Evolutionary conservation across 495 filamentous ascomycete genomes (phyloP).

Genomic region (Amorphotheca resinae): DNA sequence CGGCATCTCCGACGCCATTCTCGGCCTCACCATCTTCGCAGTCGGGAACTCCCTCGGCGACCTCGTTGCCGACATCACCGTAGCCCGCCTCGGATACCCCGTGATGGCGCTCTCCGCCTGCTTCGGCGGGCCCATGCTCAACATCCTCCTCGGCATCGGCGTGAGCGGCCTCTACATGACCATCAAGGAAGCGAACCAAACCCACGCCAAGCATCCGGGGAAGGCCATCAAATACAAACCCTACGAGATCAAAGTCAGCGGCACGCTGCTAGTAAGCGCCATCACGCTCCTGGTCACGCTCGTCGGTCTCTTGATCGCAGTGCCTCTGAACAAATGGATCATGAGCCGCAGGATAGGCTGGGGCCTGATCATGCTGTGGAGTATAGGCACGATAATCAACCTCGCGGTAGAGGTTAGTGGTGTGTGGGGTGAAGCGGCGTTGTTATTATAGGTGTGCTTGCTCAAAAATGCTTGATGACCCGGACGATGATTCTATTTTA

Average conservation of each 20-base stretch:
- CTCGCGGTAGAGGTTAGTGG: conserved; percentile 69
- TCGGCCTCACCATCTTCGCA: conserved; percentile 92
- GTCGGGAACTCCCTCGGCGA: conserved; percentile 94
- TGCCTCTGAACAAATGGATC: conserved; percentile 80
- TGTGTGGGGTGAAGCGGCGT: conserved; percentile 5
- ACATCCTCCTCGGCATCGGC: conserved; percentile 91
- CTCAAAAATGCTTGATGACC: no score
- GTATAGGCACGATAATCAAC: conserved; percentile 70
- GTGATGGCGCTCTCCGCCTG: conserved; percentile 96
- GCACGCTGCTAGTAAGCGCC: conserved; percentile 70
- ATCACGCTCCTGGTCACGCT: conserved; percentile 72
- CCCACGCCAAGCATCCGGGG: conserved; percentile 45
- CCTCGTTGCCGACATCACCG: conserved; percentile 86
- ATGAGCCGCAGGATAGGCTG: conserved; percentile 80
- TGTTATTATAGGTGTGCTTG: not conserved
- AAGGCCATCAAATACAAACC: conserved; percentile 37
- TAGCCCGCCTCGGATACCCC: conserved; percentile 84
- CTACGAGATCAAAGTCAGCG: conserved; percentile 73
- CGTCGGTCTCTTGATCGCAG: conserved; percentile 59
- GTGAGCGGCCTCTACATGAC: conserved; percentile 80
- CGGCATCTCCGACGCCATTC: conserved; percentile 86
- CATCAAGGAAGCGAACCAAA: conserved; percentile 41
- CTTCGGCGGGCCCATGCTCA: conserved; percentile 95
- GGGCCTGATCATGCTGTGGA: conserved; percentile 74
- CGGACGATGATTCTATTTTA: no score